Conservation (phyloP, 805 yeast genomes). For the Komagataella populi region DNA sequence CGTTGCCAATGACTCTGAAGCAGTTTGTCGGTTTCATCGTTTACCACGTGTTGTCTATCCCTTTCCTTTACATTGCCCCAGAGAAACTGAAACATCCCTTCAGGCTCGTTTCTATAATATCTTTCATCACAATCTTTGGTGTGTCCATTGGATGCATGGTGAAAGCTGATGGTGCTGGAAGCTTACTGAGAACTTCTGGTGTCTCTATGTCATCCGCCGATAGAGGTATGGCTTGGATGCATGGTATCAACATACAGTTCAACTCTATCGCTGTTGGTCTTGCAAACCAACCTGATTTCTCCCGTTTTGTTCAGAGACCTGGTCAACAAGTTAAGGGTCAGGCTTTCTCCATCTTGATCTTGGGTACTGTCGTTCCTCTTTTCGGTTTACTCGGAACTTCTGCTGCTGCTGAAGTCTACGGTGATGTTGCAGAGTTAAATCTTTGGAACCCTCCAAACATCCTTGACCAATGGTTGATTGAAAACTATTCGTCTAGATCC, state of each 20-base stretch:
- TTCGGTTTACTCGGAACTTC: conserved; percentile 32
- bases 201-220: conserved; percentile 3
- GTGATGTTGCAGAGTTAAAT: conserved; percentile 2
- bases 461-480: conserved; percentile 23
- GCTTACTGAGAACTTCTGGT: conserved; percentile 1
- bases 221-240: conserved; percentile 26
- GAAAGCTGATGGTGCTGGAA: conserved; percentile 2
- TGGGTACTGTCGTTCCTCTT: conserved; percentile 29
- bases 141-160: conserved; percentile 2
- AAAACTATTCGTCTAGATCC: conserved; percentile 20
- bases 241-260: conserved; percentile 24
- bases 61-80: conserved; percentile 28
- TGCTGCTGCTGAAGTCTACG: conserved; percentile 18
- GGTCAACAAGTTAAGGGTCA: conserved; percentile 15
- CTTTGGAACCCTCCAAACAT: conserved; percentile 35
- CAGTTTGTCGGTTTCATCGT: conserved; percentile 28
- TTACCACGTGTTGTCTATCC: conserved; percentile 28
- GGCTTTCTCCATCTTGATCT: conserved; percentile 18
- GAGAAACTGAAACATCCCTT: conserved; percentile 16
- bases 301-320: conserved; percentile 14
- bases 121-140: conserved; percentile 1
- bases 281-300: conserved; percentile 21
- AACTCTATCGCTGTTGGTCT: conserved; percentile 26
- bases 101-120: neutral
- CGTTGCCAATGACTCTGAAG: conserved; percentile 23